Evolutionary conservation across 2,329 filamentous ascomycete species (phyloP), one percentile per base, ranked within the genome.

Genomic region (Penicillium sp.): DNA sequence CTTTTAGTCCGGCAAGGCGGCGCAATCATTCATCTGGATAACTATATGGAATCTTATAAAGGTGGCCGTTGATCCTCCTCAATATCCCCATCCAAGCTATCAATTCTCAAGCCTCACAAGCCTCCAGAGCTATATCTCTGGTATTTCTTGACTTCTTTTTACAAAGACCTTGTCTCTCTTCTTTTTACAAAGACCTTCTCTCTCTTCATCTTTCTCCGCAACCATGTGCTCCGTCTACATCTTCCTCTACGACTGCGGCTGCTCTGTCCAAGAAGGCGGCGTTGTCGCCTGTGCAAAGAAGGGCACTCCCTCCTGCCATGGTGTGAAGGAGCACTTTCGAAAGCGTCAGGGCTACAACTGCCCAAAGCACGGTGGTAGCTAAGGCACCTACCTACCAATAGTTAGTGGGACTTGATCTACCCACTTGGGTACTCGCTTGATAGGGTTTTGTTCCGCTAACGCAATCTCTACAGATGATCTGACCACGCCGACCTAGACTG

Each of bases 181-280:
- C 27, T 31, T 52, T 46, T 24, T 26, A 21, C 24, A 24, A 44
- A 43, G 21, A 21, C 14, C 13, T 46, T 26, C 27, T 46, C 22
- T 35, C 22, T 50, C 22, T 33, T 11, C 27, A 26, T 43, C 26
- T 45, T 14, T 31, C 27, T 33, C 48, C 45, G 26, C 37, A 41
- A 19, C 31, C 60, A 75, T 75, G 73, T 75, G 73, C 53, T 73
- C 70, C 2, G 58, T 72, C 52, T 75, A 75, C 58, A 70, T 72
- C 53, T 68, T 67, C 62, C 62, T 73, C 45, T 75, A 73, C 57
- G 72, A 71, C 59, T 75, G 73, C 57, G 73, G 73, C 41, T 75
- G 73, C 62, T 65, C 64, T 41, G 55, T 70, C 45, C 63, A 68
- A 21, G 70, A 74, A 52, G 69, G 63, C 4, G 70, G 68, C n/a